phyloP scores from a whole-genome alignment of 176 grass and related monocot genomes.

The Juncus effusus region DNA sequence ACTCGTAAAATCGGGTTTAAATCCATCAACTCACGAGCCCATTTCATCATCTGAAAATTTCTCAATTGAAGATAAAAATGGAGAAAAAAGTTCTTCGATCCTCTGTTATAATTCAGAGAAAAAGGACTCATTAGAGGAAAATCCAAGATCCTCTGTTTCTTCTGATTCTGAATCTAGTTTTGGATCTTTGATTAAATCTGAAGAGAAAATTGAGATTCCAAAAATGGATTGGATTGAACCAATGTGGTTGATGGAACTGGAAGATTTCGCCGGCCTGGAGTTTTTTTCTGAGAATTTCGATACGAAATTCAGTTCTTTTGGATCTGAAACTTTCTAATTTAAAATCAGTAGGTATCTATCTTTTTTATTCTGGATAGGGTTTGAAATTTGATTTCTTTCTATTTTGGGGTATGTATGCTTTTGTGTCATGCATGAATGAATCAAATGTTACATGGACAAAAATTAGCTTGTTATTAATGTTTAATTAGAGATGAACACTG shows the following conservation, averaged over 20 bases:
- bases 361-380: too few relatives aligned
- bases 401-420: too few relatives aligned
- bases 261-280: conserved; percentile 42
- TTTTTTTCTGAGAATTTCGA: conserved; percentile 22
- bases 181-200: conserved; percentile 11
- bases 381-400: too few relatives aligned
- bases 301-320: conserved; percentile 20
- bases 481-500: too few relatives aligned
- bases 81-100: conserved; percentile 3
- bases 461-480: too few relatives aligned
- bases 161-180: conserved; percentile 39
- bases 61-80: not conserved
- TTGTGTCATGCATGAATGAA: too few relatives aligned
- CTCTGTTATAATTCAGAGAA: conserved; percentile 32
- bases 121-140: not conserved
- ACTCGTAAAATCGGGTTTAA: not conserved
- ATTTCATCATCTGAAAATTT: conserved; percentile 22
- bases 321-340: too few relatives aligned
- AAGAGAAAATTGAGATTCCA: conserved; percentile 29
- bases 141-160: conserved; percentile 15
- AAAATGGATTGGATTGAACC: conserved; percentile 57
- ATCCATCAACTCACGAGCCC: conserved; percentile 3
- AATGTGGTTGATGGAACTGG: conserved; percentile 53
- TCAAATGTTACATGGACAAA: too few relatives aligned
- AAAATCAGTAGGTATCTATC: too few relatives aligned